Percentiles rank a stretch among this genome's conserved stretches.
Evolutionary conservation across 352 stramenopile species (phyloP).

Genomic region (Pythium myriotylum): DNA sequence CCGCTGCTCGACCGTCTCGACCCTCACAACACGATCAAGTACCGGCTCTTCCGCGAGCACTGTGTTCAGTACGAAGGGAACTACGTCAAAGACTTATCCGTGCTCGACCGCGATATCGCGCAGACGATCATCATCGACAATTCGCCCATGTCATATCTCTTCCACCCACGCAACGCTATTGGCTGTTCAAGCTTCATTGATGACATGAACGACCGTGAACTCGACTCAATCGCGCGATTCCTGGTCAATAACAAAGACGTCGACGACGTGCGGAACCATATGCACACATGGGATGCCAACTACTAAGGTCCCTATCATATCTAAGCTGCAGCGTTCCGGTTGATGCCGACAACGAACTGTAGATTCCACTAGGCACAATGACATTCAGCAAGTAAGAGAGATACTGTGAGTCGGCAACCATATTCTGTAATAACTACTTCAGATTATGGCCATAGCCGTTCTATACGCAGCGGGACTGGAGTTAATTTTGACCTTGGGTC

Average conservation of each 20-base stretch:
- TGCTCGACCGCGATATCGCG: constrained; percentile 92
- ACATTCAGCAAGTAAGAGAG: no score
- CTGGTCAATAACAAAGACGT: constrained; percentile 50
- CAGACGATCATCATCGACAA: constrained; percentile 99
- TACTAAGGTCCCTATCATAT: constrained; percentile 38
- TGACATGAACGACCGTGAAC: constrained; percentile 85
- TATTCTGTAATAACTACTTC: no score
- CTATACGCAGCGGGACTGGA: no score
- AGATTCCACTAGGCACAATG: no score
- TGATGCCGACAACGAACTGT: not conserved
- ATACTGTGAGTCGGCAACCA: no score
- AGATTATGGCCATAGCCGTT: no score
- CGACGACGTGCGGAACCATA: constrained; percentile 69
- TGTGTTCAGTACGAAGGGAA: constrained; percentile 96
- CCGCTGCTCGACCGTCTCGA: constrained; percentile 97
- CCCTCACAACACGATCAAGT: constrained; percentile 87
- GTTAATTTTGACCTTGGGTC: not conserved
- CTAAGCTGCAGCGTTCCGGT: not conserved
- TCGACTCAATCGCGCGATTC: constrained; percentile 85
- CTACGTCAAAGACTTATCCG: constrained; percentile 97
- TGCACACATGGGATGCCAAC: constrained; percentile 69
- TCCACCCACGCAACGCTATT: constrained; percentile 93
- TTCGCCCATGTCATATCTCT: constrained; percentile 97
- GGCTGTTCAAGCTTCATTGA: constrained; percentile 91
- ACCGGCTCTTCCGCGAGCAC: constrained; percentile 92